These are phyloP conservation scores for Veloboletus limbatus DNA, from an alignment of 1,284 basidiomycete genomes.

Conservation along the genomic window DNA sequence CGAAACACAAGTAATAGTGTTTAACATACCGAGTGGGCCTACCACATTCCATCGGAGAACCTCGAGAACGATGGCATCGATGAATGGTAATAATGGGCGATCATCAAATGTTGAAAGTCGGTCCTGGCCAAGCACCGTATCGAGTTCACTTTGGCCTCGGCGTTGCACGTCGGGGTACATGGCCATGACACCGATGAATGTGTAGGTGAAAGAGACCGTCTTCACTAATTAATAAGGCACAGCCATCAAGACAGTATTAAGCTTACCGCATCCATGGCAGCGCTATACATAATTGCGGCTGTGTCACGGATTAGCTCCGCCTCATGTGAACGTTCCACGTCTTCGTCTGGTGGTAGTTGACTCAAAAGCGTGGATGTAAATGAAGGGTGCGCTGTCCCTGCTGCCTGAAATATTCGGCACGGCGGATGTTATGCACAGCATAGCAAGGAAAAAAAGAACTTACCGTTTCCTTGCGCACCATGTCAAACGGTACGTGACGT, in stretches of 20 bases:
- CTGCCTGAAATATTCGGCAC: constrained; percentile 1
- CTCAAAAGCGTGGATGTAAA: constrained; percentile 13
- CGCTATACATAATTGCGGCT: constrained; percentile 10
- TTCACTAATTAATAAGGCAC: not conserved
- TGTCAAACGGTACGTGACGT: constrained; percentile 9
- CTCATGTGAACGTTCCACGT: constrained; percentile 2
- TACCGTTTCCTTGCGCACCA: constrained; percentile 14
- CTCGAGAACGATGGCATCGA: constrained; percentile 13
- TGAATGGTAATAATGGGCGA: constrained; percentile 10
- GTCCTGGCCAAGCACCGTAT: constrained; percentile 8
- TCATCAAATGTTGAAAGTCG: constrained; percentile 14
- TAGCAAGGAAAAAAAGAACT: not conserved
- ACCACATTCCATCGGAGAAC: constrained; percentile 13
- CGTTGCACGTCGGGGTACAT: constrained; percentile 9
- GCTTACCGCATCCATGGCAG: constrained; percentile 14
- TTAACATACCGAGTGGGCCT: constrained; percentile 9
- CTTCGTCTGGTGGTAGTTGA: constrained; percentile 11
- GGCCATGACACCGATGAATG: constrained; percentile 14
- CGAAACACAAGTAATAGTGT: not conserved
- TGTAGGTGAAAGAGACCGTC: constrained; percentile 7
- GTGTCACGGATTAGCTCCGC: constrained; percentile 15
- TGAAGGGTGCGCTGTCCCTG: constrained; percentile 11
- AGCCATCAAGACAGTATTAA: too few relatives aligned
- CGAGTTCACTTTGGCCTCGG: constrained; percentile 14
- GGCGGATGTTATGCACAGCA: not conserved